Evolutionary conservation across 306 rosid species (phyloP), one percentile per base, ranked within the genome.

Genomic region (Carpinus fangiana): DNA sequence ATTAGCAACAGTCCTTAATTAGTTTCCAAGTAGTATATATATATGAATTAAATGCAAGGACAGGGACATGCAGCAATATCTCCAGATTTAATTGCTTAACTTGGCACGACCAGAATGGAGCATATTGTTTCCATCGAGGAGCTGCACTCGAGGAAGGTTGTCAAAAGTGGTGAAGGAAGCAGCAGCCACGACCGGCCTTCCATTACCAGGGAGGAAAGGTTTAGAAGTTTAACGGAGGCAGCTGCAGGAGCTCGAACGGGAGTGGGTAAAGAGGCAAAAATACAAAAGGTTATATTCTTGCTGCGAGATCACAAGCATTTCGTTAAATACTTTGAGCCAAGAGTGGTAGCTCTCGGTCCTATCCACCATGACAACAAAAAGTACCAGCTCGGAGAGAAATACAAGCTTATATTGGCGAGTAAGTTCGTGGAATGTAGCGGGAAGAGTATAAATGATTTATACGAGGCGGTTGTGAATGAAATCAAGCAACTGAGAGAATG

Each of bases 301-400:
- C 41, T 36, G 41, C 41, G 41, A 36, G 41, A 36, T 36, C 41
- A 20, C 9, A 1, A 7, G 2, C 4, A 47, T 7, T 68, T 8
- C 12, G 16, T 9, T 1, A 73, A 48, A 38, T 78, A 23, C 67
- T 73, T 65, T 23, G 20, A 21, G 51, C 86, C 82, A 12, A 78
- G 57, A 48, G 76, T 41, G 41, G 51, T 73, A 38, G 56, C 79
- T 23, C 3, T 82, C 2, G 82, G 82, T 23, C 82, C 86, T 8
- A 47, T 78, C 51, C 86, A 73, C 38, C 76, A 73, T 73, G 50
- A 23, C 1, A 72, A 57, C 1, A 12, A 1, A 21, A 66, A 21
- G 36, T 75, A 70, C 53, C 0, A 18, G 21, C 45, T 78, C 2
- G 66, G 52, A 0, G 50, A 82, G 36, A 1, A 5, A 13, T 67